phyloP scores from a whole-genome alignment of 2,329 filamentous ascomycete species.

The Trichoderma oligosporum region DNA sequence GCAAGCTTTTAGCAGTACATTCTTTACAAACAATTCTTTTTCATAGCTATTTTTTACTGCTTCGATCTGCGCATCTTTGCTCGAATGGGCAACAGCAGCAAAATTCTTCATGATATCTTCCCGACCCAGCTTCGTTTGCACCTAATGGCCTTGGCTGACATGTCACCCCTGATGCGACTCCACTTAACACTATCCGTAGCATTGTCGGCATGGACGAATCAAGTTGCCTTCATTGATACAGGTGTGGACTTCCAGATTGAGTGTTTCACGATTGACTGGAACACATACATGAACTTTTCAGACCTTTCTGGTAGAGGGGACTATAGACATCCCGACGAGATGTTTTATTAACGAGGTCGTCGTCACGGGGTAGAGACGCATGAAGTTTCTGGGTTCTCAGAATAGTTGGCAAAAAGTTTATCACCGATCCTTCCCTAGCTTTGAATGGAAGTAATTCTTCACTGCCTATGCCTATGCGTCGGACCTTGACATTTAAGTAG shows the following conservation, averaged over 20 bases:
- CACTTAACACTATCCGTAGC: background rate
- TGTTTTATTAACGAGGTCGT: background rate
- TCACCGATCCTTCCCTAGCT: background rate
- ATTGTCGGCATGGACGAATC: background rate
- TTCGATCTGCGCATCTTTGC: background rate
- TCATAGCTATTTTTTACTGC: background rate
- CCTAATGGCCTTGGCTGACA: background rate
- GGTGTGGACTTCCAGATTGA: background rate
- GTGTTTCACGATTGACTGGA: background rate
- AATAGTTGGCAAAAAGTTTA: background rate
- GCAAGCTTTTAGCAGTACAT: too few species aligned
- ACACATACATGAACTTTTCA: background rate
- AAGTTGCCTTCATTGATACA: background rate
- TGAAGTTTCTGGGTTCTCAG: background rate
- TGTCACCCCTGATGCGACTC: background rate
- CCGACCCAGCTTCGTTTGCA: background rate
- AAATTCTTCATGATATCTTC: background rate
- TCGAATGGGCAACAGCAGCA: background rate
- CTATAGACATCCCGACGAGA: background rate
- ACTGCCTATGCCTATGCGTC: background rate
- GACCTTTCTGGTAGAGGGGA: background rate
- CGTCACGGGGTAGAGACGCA: background rate
- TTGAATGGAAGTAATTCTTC: background rate
- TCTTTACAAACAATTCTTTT: too few species aligned
- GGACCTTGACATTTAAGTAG: background rate